These are phyloP conservation scores for Phylloporus scabripes DNA, from an alignment of 768 basidiomycete genomes.

Conservation along the genomic window DNA sequence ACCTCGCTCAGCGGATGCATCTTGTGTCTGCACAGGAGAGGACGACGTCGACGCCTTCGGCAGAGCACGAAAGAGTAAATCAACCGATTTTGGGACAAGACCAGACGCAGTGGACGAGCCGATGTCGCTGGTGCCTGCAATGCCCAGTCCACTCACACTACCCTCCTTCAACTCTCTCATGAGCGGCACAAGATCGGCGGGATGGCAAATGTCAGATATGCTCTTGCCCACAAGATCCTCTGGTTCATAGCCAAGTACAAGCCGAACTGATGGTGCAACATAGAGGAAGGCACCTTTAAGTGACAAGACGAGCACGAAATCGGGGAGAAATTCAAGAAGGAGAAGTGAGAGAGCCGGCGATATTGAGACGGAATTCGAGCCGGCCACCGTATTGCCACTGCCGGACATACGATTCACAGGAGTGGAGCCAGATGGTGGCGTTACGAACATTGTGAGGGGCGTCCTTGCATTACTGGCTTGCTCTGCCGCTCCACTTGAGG, in stretches of 20 bases:
- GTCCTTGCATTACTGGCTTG: conserved; percentile 7
- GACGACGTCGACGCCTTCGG: conserved; percentile 40
- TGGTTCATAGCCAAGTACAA: conserved; percentile 82
- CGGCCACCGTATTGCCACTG: conserved; percentile 17
- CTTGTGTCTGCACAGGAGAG: neutral
- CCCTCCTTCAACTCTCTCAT: conserved; percentile 86
- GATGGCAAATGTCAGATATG: conserved; percentile 80
- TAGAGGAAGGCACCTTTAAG: conserved; percentile 92
- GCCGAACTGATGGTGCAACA: conserved; percentile 74
- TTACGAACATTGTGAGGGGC: conserved; percentile 18
- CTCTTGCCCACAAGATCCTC: conserved; percentile 75
- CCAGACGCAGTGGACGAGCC: conserved; percentile 10
- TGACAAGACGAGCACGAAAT: conserved; percentile 87
- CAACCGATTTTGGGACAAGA: conserved; percentile 52
- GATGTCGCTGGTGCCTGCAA: conserved; percentile 16
- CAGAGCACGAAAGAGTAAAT: conserved; percentile 79
- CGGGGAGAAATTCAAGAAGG: conserved; percentile 58
- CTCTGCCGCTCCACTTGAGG: conserved; percentile 9
- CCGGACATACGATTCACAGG: conserved; percentile 10
- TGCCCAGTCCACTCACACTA: conserved; percentile 15
- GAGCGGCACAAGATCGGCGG: conserved; percentile 83
- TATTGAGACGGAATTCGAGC: conserved; percentile 43
- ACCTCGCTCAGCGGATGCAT: conserved; percentile 1
- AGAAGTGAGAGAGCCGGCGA: conserved; percentile 33
- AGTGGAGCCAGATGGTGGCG: conserved; percentile 14